These are phyloP conservation scores for Oropetium thomaeum DNA, from an alignment of 176 grass and related monocot genomes.

Conservation along the genomic window DNA sequence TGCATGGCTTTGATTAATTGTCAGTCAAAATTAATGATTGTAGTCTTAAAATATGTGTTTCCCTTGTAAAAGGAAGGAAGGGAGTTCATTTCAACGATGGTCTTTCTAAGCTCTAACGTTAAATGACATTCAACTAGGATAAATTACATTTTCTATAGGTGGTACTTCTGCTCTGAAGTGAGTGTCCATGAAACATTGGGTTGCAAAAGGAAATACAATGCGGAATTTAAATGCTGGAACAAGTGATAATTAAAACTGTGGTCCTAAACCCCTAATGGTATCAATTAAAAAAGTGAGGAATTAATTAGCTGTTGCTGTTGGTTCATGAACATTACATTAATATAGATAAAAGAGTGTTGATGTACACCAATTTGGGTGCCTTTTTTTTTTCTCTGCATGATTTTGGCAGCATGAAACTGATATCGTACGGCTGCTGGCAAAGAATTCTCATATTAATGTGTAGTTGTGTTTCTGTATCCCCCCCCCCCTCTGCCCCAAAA, in stretches of 20 bases:
- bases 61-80: neutral
- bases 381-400: too few species aligned
- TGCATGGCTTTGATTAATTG: neutral
- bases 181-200: neutral
- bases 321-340: too few species aligned
- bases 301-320: neutral
- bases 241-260: neutral
- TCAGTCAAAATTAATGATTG: neutral
- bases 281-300: too few species aligned
- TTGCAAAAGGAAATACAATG: slow-evolving; percentile 11
- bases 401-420: neutral
- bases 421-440: neutral
- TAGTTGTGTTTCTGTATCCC: too few species aligned
- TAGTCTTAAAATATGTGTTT: neutral
- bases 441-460: too few species aligned
- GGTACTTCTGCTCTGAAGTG: slow-evolving; percentile 4
- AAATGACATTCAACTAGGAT: neutral
- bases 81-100: neutral
- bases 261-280: too few species aligned
- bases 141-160: neutral
- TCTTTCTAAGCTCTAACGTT: slow-evolving; percentile 5
- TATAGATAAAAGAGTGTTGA: too few species aligned
- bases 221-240: neutral
- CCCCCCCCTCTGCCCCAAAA: too few species aligned
- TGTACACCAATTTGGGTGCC: too few species aligned